Base-by-base conservation (phyloP, 768 basidiomycete genomes). In the Clitopilus hobsonii region DNA sequence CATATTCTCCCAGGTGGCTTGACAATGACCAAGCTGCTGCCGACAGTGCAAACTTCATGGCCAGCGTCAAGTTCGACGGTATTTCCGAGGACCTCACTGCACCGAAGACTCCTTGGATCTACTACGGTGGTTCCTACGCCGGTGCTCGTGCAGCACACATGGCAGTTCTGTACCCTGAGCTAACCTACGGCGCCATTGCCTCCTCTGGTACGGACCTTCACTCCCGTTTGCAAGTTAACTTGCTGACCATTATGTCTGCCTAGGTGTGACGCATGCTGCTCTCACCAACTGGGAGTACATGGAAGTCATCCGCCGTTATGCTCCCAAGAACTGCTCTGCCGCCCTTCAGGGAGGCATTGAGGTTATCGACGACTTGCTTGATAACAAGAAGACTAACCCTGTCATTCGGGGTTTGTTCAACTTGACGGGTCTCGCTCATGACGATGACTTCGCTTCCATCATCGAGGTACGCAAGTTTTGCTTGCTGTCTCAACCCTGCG, bases 81-180 rank as follows among this genome's bases (percentile, higher is more conserved):
- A 82, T 94, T 49, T 70, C 79, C 1, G 85, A 87, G 62, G 81
- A 89, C 63, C 62, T 92, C 59, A 88, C 86, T 16, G 80, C 91
- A 10, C 82, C 88, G 16, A 73, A 71, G 25, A 86, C 86, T 1
- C 89, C 91, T 7, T 94, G 91, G 91, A 92, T 94, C 54, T 94
- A 96, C 67, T 96, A 96, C 63, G 96, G 96, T 13, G 89, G 90
- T 6, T 94, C 91, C 0, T 96, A 96, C 61, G 94, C 94, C 8
- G 95, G 95, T 56, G 95, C 94, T 6, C 85, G 94, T 11, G 87
- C 94, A 0, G 95, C 95, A 0, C 91, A 96, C 63, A 93, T 96
- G 88, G 84, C 82, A 53, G 72, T 91, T 27, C 77, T 94, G 23
- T 94, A 93, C 63, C 93, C 94, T 0, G 84, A 94, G 27, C 74